Conservation (phyloP, 2,329 filamentous ascomycete genomes). For the Nothophoma quercina region DNA sequence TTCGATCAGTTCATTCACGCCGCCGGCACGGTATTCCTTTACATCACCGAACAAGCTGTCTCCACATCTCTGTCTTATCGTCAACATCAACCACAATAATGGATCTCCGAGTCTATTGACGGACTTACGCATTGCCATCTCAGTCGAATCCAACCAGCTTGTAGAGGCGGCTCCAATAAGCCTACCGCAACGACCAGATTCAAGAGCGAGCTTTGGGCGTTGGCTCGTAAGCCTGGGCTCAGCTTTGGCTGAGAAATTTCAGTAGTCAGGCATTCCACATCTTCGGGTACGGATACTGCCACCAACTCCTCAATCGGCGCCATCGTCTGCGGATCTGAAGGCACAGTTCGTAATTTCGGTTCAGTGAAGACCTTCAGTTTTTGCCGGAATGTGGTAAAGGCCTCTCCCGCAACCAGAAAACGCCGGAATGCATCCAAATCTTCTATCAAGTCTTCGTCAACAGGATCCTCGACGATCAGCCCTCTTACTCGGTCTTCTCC, state of each 20-base stretch:
- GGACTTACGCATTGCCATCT: neutral
- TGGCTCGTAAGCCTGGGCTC: neutral
- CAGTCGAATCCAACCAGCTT: neutral
- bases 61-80: neutral
- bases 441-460: neutral
- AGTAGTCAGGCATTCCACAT: too few species aligned
- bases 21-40: neutral
- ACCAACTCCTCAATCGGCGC: too few species aligned
- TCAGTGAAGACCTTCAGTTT: neutral
- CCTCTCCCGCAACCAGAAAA: neutral
- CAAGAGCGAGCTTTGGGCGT: neutral
- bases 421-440: neutral
- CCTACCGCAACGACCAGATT: neutral
- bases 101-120: neutral
- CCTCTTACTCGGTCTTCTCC: too few species aligned
- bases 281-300: too few species aligned
- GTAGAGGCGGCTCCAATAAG: neutral
- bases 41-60: neutral
- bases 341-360: neutral
- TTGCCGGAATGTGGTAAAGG: neutral
- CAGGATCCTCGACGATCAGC: too few species aligned
- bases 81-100: neutral
- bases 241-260: too few species aligned
- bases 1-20: neutral
- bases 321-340: too few species aligned